Evolutionary conservation across 2,329 filamentous ascomycete species (phyloP).

Genomic region (Aspergillus niger): DNA sequence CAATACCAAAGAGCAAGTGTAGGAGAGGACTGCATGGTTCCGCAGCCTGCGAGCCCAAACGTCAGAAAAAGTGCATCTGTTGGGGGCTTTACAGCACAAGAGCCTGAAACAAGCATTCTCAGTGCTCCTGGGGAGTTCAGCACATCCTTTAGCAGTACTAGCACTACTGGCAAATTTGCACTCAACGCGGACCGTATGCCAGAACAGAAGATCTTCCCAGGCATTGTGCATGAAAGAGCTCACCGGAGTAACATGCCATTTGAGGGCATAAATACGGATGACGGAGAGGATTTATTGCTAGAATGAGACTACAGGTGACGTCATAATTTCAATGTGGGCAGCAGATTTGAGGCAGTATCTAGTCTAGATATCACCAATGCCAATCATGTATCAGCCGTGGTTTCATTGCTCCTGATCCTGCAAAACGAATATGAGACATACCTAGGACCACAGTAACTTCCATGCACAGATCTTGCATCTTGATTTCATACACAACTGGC

Average conservation of each 20-base stretch:
- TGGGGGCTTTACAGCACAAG: neutral
- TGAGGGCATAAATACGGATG: conserved; percentile 4
- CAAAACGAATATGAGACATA: neutral
- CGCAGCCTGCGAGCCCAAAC: neutral
- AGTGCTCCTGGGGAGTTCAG: neutral
- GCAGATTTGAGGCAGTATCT: neutral
- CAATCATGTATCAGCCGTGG: neutral
- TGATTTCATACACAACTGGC: no score
- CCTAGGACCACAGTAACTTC: no score
- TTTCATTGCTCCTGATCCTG: neutral
- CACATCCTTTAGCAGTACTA: neutral
- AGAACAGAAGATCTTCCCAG: conserved; percentile 47
- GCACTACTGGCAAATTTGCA: conserved; percentile 7
- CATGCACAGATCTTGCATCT: neutral
- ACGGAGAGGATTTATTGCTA: conserved; percentile 1
- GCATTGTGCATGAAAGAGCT: conserved; percentile 44
- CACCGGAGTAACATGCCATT: conserved; percentile 29
- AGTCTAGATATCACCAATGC: neutral
- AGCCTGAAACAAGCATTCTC: neutral
- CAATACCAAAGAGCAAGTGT: neutral
- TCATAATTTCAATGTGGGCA: neutral
- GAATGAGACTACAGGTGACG: neutral
- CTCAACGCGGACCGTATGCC: conserved; percentile 23
- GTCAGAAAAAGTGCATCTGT: neutral
- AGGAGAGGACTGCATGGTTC: neutral